Evolutionary conservation across 108 stramenopile species (phyloP), one percentile per base, ranked within the genome.

Genomic region (Pseudonitzschia delicatissima): DNA sequence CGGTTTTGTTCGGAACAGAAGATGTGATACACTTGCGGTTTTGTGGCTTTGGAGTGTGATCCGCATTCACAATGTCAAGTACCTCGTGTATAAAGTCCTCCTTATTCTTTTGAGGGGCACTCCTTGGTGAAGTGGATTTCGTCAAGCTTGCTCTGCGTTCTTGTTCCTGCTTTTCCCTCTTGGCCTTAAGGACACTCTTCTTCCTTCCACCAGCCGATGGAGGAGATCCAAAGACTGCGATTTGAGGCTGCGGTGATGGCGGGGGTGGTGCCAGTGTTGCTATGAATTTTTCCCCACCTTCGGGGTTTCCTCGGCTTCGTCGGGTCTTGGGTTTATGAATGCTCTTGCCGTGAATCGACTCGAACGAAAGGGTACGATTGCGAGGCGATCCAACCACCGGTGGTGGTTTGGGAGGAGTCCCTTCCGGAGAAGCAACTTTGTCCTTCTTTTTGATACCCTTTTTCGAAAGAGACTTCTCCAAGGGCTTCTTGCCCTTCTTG

Each of bases 281-380:
- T 7, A n/a, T 44, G n/a, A 44, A 44, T 5, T 3, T 13, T 44
- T 44, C 42, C 17, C 17, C 2, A 44, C 42, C 6, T 18, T 48
- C 7, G n/a, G 21, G 3, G 47, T 23, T 23, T 18, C 47, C 20
- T n/a, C n/a, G n/a, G 23, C 20, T 7, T 7, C 47, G 9, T 21
- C 7, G 2, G 21, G 20, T 48, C 21, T 48, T 48, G 20, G 47
- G 4, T 48, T 48, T 48, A 7, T 48, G 47, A 6, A 48, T 18
- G 7, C 47, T 48, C 20, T 23, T 48, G 20, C 47, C 47, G 47
- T 48, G 47, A 48, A 48, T 48, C 9, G 47, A 48, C 7, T 18
- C 47, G 47, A 48, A 48, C 47, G 47, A 48, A 21, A 48, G 47
- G n/a, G n/a, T n/a, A n/a, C n/a, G n/a, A n/a, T n/a, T n/a, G n/a